Conservation (phyloP, 495 filamentous ascomycete species). For the Baudoinia panamericana region DNA sequence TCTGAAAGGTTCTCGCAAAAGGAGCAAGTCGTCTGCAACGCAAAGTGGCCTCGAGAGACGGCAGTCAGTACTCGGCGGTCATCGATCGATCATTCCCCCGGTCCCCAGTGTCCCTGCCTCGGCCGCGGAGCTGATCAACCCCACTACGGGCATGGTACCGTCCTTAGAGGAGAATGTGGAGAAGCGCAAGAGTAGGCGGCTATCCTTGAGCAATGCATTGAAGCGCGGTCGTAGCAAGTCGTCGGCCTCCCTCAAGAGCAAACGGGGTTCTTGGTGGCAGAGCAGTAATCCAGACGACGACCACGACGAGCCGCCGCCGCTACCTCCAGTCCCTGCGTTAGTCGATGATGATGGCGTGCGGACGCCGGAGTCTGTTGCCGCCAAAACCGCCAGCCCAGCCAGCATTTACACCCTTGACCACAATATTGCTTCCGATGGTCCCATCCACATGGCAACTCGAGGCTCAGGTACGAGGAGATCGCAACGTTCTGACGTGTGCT, state of each 20-base stretch:
- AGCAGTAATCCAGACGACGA: slow-evolving; percentile 8
- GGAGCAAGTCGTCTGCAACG: background rate
- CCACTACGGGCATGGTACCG: background rate
- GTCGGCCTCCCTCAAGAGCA: background rate
- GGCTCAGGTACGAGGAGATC: background rate
- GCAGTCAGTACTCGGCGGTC: slow-evolving; percentile 4
- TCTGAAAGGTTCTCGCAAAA: background rate
- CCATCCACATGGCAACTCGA: background rate
- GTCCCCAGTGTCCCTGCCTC: background rate
- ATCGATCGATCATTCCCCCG: background rate
- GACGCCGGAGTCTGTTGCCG: slow-evolving; percentile 5
- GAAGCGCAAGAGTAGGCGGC: background rate
- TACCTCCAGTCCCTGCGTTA: slow-evolving; percentile 4
- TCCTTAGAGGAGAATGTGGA: background rate
- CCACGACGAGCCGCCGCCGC: slow-evolving; percentile 1
- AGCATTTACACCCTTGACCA: background rate
- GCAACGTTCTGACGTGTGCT: too few species aligned
- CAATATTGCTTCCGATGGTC: background rate
- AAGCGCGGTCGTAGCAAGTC: slow-evolving; percentile 3
- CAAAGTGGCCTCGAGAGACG: slow-evolving; percentile 1
- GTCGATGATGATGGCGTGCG: slow-evolving; percentile 1
- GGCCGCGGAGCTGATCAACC: background rate
- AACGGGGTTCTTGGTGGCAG: slow-evolving; percentile 5
- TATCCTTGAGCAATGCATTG: slow-evolving; percentile 1
- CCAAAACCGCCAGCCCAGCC: slow-evolving; percentile 1